Evolutionary conservation across 768 basidiomycete genomes (phyloP).

Genomic region (Tricholoma sp.): DNA sequence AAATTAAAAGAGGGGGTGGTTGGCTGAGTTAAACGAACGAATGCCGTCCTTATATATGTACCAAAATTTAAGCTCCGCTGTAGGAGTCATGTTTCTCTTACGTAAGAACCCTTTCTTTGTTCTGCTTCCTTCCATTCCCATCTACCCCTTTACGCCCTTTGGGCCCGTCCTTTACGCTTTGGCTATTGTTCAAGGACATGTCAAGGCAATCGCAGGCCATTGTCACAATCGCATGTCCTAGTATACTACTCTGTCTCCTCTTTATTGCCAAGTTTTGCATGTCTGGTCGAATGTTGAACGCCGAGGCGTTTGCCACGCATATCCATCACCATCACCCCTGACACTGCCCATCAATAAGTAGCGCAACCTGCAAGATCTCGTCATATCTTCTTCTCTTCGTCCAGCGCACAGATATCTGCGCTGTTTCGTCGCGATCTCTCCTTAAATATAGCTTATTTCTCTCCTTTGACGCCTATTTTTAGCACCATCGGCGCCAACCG

Average conservation of each 20-base stretch:
- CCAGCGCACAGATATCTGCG: background rate
- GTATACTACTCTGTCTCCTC: too few species aligned
- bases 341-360: background rate
- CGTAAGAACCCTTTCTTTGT: constrained; percentile 38
- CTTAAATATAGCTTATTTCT: too few species aligned
- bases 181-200: background rate
- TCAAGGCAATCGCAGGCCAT: too few species aligned
- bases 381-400: background rate
- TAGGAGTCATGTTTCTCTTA: constrained; percentile 34
- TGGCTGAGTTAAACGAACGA: constrained; percentile 22
- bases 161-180: background rate
- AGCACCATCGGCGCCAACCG: too few species aligned
- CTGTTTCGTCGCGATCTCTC: background rate
- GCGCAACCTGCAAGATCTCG: background rate
- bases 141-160: background rate
- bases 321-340: background rate
- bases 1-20: constrained; percentile 28
- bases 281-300: background rate
- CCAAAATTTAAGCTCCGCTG: constrained; percentile 40
- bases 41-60: constrained; percentile 39
- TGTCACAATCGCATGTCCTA: background rate
- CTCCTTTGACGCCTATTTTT: too few species aligned
- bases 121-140: constrained; percentile 17
- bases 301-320: background rate
- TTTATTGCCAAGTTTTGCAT: background rate